Percentiles rank a stretch among this genome's conserved stretches.
These are phyloP conservation scores for Erodium chrysanthum DNA, from an alignment of 441 rosid genomes.

Conservation along the genomic window DNA sequence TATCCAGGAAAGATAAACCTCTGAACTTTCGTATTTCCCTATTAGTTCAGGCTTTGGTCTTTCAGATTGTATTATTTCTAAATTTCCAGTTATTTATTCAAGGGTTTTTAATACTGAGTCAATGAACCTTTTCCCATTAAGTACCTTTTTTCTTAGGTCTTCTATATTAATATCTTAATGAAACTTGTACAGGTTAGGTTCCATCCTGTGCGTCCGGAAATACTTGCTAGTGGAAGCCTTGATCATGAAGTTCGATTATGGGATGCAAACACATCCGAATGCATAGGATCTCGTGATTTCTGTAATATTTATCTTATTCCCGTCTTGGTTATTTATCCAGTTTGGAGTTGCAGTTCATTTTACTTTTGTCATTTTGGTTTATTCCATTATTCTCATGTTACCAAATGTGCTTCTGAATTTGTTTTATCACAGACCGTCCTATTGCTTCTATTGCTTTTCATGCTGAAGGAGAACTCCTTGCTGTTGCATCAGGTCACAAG, in stretches of 20 bases:
- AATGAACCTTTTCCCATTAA: background rate
- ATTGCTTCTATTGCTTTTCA: slow-evolving; percentile 95
- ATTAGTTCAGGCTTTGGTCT: too few species aligned
- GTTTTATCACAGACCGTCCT: slow-evolving; percentile 53
- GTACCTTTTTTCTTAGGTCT: background rate
- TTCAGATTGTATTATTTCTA: background rate
- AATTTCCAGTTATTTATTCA: background rate
- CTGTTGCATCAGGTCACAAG: slow-evolving; percentile 96
- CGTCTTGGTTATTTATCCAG: slow-evolving; percentile 10
- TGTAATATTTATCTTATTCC: slow-evolving; percentile 35
- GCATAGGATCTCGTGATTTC: slow-evolving; percentile 69
- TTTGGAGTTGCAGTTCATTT: background rate
- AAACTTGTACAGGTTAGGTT: slow-evolving; percentile 69
- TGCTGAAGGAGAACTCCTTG: slow-evolving; percentile 78
- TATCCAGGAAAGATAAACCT: too few species aligned
- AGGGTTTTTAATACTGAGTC: background rate
- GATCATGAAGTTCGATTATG: slow-evolving; percentile 82
- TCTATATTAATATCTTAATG: slow-evolving; percentile 17
- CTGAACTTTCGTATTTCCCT: too few species aligned
- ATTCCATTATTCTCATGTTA: background rate
- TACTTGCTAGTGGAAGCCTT: slow-evolving; percentile 96
- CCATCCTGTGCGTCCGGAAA: slow-evolving; percentile 62
- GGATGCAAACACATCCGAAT: slow-evolving; percentile 70
- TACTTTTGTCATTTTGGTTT: background rate
- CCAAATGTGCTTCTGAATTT: slow-evolving; percentile 6